Percentiles rank a stretch among this genome's conserved stretches.
Conservation (phyloP, 257 asterid species). For the Primulina tabacum region DNA sequence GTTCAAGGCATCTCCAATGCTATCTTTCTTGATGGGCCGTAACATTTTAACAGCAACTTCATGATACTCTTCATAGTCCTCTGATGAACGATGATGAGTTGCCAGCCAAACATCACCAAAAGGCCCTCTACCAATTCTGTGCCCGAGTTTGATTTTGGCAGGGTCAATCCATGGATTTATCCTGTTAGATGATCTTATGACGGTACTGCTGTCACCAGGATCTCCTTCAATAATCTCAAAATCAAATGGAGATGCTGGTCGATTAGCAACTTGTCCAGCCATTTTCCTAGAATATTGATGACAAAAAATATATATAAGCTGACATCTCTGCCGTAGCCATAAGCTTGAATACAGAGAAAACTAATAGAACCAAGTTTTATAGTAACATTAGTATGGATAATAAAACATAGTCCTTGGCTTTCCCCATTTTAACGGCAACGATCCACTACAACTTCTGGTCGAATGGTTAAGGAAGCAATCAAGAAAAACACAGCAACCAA, state of each 20-base stretch:
- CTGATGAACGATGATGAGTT: constrained; percentile 55
- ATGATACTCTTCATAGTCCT: constrained; percentile 62
- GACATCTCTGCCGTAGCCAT: constrained; percentile 6
- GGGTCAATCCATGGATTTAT: constrained; percentile 67
- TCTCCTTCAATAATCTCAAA: constrained; percentile 74
- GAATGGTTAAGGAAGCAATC: neutral
- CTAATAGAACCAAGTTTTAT: neutral
- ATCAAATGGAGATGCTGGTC: constrained; percentile 48
- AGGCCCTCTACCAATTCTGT: constrained; percentile 76
- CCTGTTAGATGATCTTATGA: constrained; percentile 41
- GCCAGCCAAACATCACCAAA: constrained; percentile 94
- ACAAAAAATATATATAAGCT: constrained; percentile 1
- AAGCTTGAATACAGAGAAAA: neutral
- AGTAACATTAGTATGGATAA: neutral
- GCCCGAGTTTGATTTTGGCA: constrained; percentile 65
- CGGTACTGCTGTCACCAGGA: constrained; percentile 39
- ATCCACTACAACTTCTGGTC: neutral
- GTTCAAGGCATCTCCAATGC: constrained; percentile 37
- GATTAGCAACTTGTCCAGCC: constrained; percentile 62
- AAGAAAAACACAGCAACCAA: neutral
- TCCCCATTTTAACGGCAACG: neutral
- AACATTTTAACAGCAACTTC: constrained; percentile 85
- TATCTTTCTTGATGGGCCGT: constrained; percentile 65
- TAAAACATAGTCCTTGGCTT: neutral
- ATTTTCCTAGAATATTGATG: constrained; percentile 33